A percentile compares a stretch with the other conserved stretches of the same genome.
phyloP scores from a whole-genome alignment of 257 asterid species.

The Solanum megistacrolobum region DNA sequence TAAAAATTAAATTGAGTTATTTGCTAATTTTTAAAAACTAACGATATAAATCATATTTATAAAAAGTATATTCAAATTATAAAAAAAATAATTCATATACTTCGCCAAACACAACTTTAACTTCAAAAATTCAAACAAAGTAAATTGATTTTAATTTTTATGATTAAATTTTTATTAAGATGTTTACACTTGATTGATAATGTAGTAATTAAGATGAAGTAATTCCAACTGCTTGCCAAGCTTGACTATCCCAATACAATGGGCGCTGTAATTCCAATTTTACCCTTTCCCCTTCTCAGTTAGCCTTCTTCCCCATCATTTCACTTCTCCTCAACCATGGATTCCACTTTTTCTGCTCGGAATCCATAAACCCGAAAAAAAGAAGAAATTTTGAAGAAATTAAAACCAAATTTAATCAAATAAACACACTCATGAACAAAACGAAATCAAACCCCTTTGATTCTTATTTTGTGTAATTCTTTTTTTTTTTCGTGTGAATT shows the following conservation, averaged over 20 bases:
- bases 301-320: neutral
- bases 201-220: neutral
- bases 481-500: neutral
- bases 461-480: neutral
- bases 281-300: neutral
- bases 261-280: neutral
- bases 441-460: neutral
- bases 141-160: too few species aligned
- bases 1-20: neutral
- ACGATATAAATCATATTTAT: too few species aligned
- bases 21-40: neutral
- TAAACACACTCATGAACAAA: neutral
- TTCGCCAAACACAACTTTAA: neutral
- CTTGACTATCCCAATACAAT: neutral
- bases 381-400: neutral
- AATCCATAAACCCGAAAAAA: slow-evolving; percentile 9
- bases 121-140: too few species aligned
- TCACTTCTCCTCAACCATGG: neutral
- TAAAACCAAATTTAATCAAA: neutral
- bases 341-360: slow-evolving; percentile 5
- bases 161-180: too few species aligned
- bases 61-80: too few species aligned
- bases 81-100: too few species aligned
- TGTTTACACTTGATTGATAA: too few species aligned
- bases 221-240: neutral